phyloP scores from a whole-genome alignment of 805 yeast genomes.

The Zygoascus ofunaensis region DNA sequence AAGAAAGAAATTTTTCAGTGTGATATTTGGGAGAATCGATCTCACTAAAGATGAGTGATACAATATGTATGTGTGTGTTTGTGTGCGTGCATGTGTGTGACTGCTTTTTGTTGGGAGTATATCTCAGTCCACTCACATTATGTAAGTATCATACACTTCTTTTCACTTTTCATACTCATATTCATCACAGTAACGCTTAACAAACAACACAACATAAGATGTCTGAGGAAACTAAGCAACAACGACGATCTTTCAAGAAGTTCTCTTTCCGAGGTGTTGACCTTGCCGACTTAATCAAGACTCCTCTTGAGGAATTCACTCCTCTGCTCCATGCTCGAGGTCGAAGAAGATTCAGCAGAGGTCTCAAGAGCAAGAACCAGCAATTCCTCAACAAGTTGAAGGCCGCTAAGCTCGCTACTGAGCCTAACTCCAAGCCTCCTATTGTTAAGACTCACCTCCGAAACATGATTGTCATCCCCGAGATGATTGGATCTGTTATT shows the following conservation, averaged over 20 bases:
- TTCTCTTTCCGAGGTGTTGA: constrained; percentile 99
- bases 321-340: constrained; percentile 97
- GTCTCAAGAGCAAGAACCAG: constrained; percentile 90
- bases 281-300: constrained; percentile 83
- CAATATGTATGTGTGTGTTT: neutral
- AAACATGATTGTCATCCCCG: constrained; percentile 98
- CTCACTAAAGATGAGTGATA: neutral
- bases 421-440: constrained; percentile 90
- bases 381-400: constrained; percentile 95
- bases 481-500: constrained; percentile 98
- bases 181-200: neutral
- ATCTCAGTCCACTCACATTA: constrained; percentile 3
- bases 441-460: constrained; percentile 98
- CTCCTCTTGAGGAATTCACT: constrained; percentile 94
- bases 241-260: constrained; percentile 85
- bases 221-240: constrained; percentile 19
- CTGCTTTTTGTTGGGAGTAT: neutral
- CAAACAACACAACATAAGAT: constrained; percentile 10
- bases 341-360: constrained; percentile 99
- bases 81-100: neutral
- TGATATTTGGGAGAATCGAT: constrained; percentile 1
- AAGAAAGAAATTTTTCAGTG: constrained; percentile 14
- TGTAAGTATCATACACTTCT: too few species aligned
- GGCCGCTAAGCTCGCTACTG: constrained; percentile 79
- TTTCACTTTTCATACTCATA: constrained; percentile 3